Base-by-base conservation (phyloP, 1,284 basidiomycete species). In the Pseudozyma sp. region DNA sequence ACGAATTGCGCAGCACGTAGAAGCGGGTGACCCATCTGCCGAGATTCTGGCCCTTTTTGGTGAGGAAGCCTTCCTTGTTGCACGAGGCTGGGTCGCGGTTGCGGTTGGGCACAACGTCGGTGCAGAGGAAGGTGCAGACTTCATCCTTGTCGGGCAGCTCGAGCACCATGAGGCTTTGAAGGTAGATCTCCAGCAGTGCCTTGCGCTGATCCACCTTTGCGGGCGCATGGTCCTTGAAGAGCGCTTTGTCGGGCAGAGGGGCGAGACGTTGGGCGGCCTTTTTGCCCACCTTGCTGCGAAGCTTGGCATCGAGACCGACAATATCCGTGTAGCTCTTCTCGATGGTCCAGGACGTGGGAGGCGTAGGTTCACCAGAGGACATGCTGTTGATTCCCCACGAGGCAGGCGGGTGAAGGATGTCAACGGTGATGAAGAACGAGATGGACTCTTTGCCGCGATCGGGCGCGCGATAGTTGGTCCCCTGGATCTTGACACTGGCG, bases 221-320 rank as follows among this genome's bases (percentile, higher is more conserved):
- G 11, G 96, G 95, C 3, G 95, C 95, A 85, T 97, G 94, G 85
- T 98, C 96, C 84, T 91, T 95, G 92, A 96, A 98, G 9, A 97
- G 87, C 84, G 91, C 92, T 55, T 92, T 92, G 83, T 99, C 96
- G 2, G 96, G 96, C 59, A 99, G 85, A 46, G 87, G 88, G 19
- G 88, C 90, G 56, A 98, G 90, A 19, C 70, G 75, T 85, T 90
- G 92, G 86, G 93, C 92, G 30, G 88, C 88, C 49, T 91, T 87
- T 75, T 88, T 89, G 31, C 76, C 81, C 87, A 87, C 91, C 68
- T 92, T 91, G 64, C 87, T 88, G 78, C 87, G 86, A 42, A 89
- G 84, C 34, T 83, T 83, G 33, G 84, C 82, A 80, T 99, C 96
- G 50, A 99, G 87, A 47, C 89, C 90, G 35, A 96, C 86, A 39